Evolutionary conservation across 768 basidiomycete species (phyloP), one percentile per base, ranked within the genome.

Genomic region (Nidula microcarpa): DNA sequence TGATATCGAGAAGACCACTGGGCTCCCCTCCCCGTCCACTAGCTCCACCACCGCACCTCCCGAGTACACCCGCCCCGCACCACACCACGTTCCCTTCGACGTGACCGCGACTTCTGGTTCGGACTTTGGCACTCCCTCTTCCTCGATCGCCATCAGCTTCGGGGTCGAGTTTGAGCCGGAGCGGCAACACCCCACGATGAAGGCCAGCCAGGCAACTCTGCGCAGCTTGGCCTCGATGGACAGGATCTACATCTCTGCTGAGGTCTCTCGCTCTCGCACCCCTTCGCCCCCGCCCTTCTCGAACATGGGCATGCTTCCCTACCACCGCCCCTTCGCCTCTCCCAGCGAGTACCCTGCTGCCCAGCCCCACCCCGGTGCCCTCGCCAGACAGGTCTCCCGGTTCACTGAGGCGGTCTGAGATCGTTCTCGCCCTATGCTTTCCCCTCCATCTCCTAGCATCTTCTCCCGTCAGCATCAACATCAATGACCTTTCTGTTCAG

Each of bases 401-500:
- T 23, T 23, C 23, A 23, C 4, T 4, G 18, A 23, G 44, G 44
- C 44, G 44, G 5, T 46, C 2, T 46, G 44, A 46, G 1, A 46
- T 30, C 44, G 44, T 46, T 18, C 23, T 46, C 44, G 16, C 70
- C 64, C 79, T 16, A 13, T 39, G 6, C 10, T 13, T 30, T 2
- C 1, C 23, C 23, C 3, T 30, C 23, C 4, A 30, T 30, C 23
- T 30, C 23, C 23, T 30, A 30, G 23, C 23, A 3, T 30, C 23
- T 30, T 30, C 23, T 2, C 23, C 4, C 23, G 2, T 30, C 23
- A 30, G 23, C 3, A 30, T 30, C 2, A 30, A 2, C 23, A 30
- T 30, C 23, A 23, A 23, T 23, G 23, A 23, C 23, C 23, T 30
- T 30, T 30, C 23, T 30, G 23, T 30, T 30, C 23, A 30, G 23